A percentile compares a stretch with the other conserved stretches of the same genome.
Evolutionary conservation across 2,329 filamentous ascomycete genomes (phyloP).

Genomic region (Raffaelea arxii): DNA sequence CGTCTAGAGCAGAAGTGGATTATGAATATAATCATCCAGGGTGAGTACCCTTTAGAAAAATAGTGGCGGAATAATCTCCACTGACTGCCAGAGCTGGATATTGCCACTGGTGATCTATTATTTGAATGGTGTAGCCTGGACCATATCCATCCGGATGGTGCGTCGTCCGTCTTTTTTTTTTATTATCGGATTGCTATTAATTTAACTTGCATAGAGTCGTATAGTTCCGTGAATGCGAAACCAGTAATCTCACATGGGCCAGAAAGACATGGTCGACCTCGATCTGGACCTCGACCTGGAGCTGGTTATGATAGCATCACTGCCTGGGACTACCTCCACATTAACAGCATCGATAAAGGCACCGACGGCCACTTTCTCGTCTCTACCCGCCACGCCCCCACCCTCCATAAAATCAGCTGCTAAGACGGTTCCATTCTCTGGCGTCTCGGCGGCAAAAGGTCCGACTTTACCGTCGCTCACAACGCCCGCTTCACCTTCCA

Average conservation of each 20-base stretch:
- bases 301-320: slow-evolving; percentile 8
- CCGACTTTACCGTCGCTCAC: slow-evolving; percentile 26
- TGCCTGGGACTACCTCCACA: slow-evolving; percentile 40
- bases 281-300: not conserved
- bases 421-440: slow-evolving; percentile 32
- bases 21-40: slow-evolving; percentile 41
- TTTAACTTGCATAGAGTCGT: not conserved
- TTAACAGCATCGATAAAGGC: slow-evolving; percentile 40
- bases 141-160: slow-evolving; percentile 12
- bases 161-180: not conserved
- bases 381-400: slow-evolving; percentile 30
- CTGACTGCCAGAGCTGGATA: slow-evolving; percentile 29
- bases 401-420: slow-evolving; percentile 31
- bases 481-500: slow-evolving; percentile 30
- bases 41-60: not conserved
- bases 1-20: slow-evolving; percentile 43
- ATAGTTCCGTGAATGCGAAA: not conserved
- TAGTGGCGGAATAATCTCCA: too few species aligned
- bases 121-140: slow-evolving; percentile 51
- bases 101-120: slow-evolving; percentile 41
- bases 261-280: not conserved
- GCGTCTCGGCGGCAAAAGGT: slow-evolving; percentile 32
- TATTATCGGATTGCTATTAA: not conserved
- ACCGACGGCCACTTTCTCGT: slow-evolving; percentile 34
- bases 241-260: not conserved